Base-by-base conservation (phyloP, 108 stramenopile species). In the Schizochytrium sp. region DNA sequence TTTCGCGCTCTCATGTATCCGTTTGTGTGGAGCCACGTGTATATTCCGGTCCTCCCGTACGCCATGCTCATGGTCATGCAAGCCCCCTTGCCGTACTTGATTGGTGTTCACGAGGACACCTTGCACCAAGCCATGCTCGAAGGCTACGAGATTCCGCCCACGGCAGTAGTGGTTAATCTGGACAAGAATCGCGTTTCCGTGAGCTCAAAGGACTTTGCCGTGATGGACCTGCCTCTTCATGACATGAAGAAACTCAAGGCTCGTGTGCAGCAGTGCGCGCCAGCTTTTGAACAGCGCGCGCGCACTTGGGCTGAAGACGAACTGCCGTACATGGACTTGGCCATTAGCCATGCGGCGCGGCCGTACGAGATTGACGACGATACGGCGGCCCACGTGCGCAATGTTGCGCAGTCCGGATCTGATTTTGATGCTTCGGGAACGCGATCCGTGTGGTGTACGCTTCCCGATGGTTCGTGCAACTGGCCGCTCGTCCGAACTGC, bases 81-180 rank as follows among this genome's bases (percentile, higher is more conserved):
- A 4, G 95, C 96, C 10, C 96, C 96, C 87, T 95, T 96, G 95
- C 95, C 95, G 4, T 96, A 95, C 87, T 60, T 96, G 0, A 94
- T 95, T 87, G 96, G 96, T 5, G 94, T 96, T 76, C 94, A 96
- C 89, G 96, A 96, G 90, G 93, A 93, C 14, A 94, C 94, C 76
- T 87, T 96, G 23, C 94, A 95, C 14, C 93, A 94, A 72, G 95
- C 95, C 16, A 53, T 47, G 12, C 19, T 6, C 19, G 44, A 45
- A 45, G 76, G 76, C 25, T 94, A 92, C 87, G 95, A 96, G 89
- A 90, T 96, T 57, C 92, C 91, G 57, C 60, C 72, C 12, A 95
- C 96, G 87, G 96, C 95, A 88, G 94, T 96, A 12, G 95, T 96
- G n/a, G 95, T 96, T 5, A 95, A 96, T 91, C 87, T 96, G 90